Base-by-base conservation (phyloP, 169 alveolate species). In the Eimeria sp. region DNA sequence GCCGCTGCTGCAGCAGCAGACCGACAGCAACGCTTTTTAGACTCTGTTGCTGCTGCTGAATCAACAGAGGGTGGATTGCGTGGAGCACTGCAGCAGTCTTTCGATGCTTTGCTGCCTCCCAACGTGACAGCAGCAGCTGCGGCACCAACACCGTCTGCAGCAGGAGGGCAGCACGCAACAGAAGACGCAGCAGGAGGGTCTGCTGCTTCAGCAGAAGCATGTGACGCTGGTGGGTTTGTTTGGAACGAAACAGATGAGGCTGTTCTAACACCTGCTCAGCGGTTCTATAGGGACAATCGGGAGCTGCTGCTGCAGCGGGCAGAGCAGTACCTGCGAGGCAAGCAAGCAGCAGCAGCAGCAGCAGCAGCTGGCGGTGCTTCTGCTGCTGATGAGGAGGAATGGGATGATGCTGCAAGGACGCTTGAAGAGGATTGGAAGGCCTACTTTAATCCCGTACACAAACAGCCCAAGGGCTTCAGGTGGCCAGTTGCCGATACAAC, bases 261-360 rank as follows among this genome's bases (percentile, higher is more conserved):
- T 13, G 51, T 61, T 25, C 95, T 95, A 27, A 95, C 97, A n/a
- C 97, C 97, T 22, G 97, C 97, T 25, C 97, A 95, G 80, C 93
- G 95, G 47, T 95, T 95, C 45, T 95, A 95, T 51, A 54, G 84
- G 20, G 97, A 95, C 93, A 95, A 95, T 65, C 54, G 94, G 34
- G 95, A 95, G 30, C 75, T 82, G 54, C 97, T 95, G 49, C 84
- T 95, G 65, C 82, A 95, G 95, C 73, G 97, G 22, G 97, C 97
- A 25, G 72, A 82, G 54, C 80, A 84, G 95, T 95, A 88, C 72
- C 73, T 75, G 89, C 67, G 54, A 20, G 97, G 87, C 65, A 95
- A 95, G 90, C 94, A 90, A 16, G 83, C 92, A 82, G 83, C 78
- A 78, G 94, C 83, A 30, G 84, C 95, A 78, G 78, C 78, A 57